Percentiles rank a stretch among this genome's conserved stretches.
These are phyloP conservation scores for Brassica hybrid DNA, from an alignment of 441 rosid genomes.

Conservation along the genomic window DNA sequence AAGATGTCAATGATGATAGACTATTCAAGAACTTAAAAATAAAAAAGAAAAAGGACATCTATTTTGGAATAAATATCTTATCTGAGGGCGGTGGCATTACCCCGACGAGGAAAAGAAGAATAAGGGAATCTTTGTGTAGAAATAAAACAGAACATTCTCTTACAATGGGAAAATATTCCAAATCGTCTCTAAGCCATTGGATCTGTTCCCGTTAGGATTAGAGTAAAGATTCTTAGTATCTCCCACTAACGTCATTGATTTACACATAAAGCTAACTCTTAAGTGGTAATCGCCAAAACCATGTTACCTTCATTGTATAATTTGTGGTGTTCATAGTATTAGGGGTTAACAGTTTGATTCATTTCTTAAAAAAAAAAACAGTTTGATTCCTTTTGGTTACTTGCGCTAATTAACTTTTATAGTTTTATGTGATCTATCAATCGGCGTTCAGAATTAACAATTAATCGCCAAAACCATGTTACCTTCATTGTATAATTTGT, in stretches of 20 bases:
- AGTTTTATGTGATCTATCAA: slow-evolving; percentile 8
- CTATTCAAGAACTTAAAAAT: slow-evolving; percentile 13
- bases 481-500: not conserved
- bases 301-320: not conserved
- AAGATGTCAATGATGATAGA: slow-evolving; percentile 39
- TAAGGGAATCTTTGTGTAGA: slow-evolving; percentile 23
- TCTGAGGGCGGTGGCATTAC: slow-evolving; percentile 38
- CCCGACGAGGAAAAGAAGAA: slow-evolving; percentile 21
- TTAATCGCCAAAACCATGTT: slow-evolving; percentile 17
- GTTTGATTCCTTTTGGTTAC: slow-evolving; percentile 8
- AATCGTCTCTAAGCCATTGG: slow-evolving; percentile 26
- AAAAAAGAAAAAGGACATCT: not conserved
- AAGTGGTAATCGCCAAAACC: slow-evolving; percentile 22
- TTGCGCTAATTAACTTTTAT: not conserved
- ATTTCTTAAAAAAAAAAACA: not conserved
- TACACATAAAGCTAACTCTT: slow-evolving; percentile 12
- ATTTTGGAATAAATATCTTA: slow-evolving; percentile 29
- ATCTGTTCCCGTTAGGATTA: slow-evolving; percentile 24
- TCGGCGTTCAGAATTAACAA: no score
- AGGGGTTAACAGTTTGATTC: slow-evolving; percentile 15
- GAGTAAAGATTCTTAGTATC: slow-evolving; percentile 40
- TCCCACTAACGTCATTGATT: slow-evolving; percentile 9
- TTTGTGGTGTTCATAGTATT: no score
- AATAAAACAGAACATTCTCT: slow-evolving; percentile 36
- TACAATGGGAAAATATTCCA: slow-evolving; percentile 16